Percentiles rank a stretch among this genome's conserved stretches.
Evolutionary conservation across 2,329 filamentous ascomycete genomes (phyloP).

Genomic region (Ophiocordyceps robertsii): DNA sequence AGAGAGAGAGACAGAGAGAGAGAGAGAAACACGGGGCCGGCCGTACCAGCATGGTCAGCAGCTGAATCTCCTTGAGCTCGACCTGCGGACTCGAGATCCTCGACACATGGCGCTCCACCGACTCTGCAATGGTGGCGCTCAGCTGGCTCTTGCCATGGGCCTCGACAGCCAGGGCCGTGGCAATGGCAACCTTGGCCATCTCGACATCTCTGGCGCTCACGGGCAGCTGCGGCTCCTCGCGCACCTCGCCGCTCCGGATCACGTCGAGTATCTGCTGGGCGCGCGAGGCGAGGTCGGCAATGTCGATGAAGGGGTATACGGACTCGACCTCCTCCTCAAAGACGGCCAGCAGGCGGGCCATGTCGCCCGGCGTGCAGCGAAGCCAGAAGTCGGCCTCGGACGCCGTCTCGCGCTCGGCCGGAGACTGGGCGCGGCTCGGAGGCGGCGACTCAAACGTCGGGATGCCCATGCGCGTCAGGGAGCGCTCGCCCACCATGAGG

Average conservation of each 20-base stretch:
- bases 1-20: too few species aligned
- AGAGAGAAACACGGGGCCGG: too few species aligned
- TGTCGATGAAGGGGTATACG: constrained; percentile 20
- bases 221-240: neutral
- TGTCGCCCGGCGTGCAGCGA: constrained; percentile 10
- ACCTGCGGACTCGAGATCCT: constrained; percentile 15
- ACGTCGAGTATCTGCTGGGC: constrained; percentile 13
- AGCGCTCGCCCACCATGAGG: constrained; percentile 19
- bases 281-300: constrained; percentile 10
- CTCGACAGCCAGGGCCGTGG: constrained; percentile 18
- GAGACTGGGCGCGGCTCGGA: constrained; percentile 10
- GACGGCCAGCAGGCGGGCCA: constrained; percentile 18
- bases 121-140: constrained; percentile 13
- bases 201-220: constrained; percentile 14
- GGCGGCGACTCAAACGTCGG: constrained; percentile 12
- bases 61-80: constrained; percentile 19
- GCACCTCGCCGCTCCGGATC: constrained; percentile 5
- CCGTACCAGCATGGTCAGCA: constrained; percentile 18
- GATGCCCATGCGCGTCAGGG: constrained; percentile 21
- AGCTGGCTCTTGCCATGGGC: constrained; percentile 16
- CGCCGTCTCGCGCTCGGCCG: constrained; percentile 2
- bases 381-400: constrained; percentile 11
- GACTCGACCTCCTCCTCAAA: constrained; percentile 26
- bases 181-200: constrained; percentile 19
- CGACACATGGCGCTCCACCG: constrained; percentile 15